Percentiles rank a stretch among this genome's conserved stretches.
Evolutionary conservation across 164 flowering plant genomes (phyloP).

Genomic region (Tinospora cordifolia): DNA sequence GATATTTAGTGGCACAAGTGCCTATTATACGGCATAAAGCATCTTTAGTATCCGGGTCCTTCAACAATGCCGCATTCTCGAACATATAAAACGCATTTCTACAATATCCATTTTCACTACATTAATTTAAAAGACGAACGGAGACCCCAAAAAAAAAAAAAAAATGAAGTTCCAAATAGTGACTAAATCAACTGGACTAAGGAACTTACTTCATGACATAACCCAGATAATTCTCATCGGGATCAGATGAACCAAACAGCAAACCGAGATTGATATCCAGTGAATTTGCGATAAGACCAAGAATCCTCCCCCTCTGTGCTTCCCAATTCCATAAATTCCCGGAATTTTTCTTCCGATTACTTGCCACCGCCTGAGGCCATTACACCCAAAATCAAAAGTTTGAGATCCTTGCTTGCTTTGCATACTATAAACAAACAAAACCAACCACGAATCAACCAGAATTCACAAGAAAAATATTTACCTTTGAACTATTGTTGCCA

Average conservation of each 20-base stretch:
- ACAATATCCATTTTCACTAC: slow-evolving; percentile 18
- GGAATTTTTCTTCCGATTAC: slow-evolving; percentile 46
- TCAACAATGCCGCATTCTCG: slow-evolving; percentile 68
- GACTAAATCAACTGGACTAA: neutral
- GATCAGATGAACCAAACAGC: slow-evolving; percentile 85
- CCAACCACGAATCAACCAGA: neutral
- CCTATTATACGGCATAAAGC: slow-evolving; percentile 83
- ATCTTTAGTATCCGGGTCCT: slow-evolving; percentile 66
- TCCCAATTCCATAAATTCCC: slow-evolving; percentile 86
- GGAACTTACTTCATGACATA: slow-evolving; percentile 66
- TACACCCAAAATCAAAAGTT: neutral
- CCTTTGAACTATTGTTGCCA: slow-evolving; percentile 45
- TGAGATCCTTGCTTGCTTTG: neutral
- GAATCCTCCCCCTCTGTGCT: slow-evolving; percentile 59
- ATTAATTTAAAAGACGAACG: neutral
- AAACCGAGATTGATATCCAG: slow-evolving; percentile 72
- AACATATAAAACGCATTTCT: slow-evolving; percentile 63
- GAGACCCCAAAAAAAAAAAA: neutral
- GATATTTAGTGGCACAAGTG: slow-evolving; percentile 80
- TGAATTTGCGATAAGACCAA: slow-evolving; percentile 72
- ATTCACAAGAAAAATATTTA: slow-evolving; percentile 12
- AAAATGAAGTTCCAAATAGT: neutral
- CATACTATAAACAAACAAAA: neutral
- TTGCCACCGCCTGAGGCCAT: slow-evolving; percentile 36
- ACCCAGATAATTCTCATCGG: slow-evolving; percentile 76